Evolutionary conservation across 495 filamentous ascomycete genomes (phyloP).

Genomic region (Trichocladium uniseriatum): DNA sequence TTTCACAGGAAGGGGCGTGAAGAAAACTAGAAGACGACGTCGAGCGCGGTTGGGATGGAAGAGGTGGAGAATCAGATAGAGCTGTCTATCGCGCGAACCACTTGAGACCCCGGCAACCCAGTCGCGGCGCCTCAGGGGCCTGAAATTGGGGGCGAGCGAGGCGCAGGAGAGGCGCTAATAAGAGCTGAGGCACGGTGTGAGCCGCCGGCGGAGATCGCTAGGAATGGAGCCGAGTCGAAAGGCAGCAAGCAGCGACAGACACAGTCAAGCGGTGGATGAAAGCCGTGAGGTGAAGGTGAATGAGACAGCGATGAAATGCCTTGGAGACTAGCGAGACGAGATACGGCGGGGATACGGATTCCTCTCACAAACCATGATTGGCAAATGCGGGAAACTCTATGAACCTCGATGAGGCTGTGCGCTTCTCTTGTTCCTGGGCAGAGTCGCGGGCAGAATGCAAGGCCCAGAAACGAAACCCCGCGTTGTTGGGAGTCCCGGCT

Average conservation of each 20-base stretch:
- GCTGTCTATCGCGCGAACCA: slow-evolving; percentile 6
- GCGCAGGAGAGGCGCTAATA: background rate
- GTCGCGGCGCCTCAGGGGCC: background rate
- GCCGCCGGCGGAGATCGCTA: too few relatives aligned
- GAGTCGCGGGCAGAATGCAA: slow-evolving; percentile 8
- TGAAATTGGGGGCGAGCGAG: slow-evolving; percentile 5
- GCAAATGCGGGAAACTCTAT: background rate
- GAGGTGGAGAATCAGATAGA: background rate
- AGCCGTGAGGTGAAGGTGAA: too few relatives aligned
- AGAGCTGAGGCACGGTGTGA: background rate
- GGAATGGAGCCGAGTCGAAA: too few relatives aligned
- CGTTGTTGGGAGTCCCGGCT: background rate
- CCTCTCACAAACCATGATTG: too few relatives aligned
- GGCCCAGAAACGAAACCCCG: background rate
- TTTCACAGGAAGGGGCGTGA: slow-evolving; percentile 8
- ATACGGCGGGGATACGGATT: too few relatives aligned
- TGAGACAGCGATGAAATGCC: too few relatives aligned
- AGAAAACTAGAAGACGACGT: background rate
- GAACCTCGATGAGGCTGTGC: slow-evolving; percentile 14
- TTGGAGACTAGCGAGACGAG: too few relatives aligned
- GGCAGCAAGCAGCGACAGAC: too few relatives aligned
- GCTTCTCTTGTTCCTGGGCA: background rate
- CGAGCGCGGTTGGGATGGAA: background rate
- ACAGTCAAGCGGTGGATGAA: too few relatives aligned
- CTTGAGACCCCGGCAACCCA: slow-evolving; percentile 5